Conservation (phyloP, 495 filamentous ascomycete genomes). For the Aspergillus taichungensis region DNA sequence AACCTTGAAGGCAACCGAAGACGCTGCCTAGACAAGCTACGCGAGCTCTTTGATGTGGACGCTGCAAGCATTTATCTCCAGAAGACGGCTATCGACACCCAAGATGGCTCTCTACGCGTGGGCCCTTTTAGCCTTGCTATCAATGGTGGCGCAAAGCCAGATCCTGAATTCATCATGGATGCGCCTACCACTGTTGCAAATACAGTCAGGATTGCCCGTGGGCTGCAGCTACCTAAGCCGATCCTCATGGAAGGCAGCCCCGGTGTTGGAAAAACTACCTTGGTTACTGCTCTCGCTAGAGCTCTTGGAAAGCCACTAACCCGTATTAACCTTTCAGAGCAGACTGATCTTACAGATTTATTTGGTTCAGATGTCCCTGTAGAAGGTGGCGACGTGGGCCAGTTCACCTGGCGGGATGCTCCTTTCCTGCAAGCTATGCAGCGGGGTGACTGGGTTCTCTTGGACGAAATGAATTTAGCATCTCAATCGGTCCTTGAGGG, state of each 20-base stretch:
- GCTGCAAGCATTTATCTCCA: conserved; percentile 53
- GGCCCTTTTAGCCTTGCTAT: conserved; percentile 65
- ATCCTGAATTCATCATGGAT: conserved; percentile 65
- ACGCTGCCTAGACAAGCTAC: conserved; percentile 63
- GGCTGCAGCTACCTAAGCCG: conserved; percentile 81
- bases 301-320: conserved; percentile 73
- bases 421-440: conserved; percentile 96
- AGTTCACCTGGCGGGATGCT: conserved; percentile 91
- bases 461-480: conserved; percentile 98
- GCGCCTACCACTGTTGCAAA: conserved; percentile 87
- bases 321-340: conserved; percentile 93
- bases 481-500: conserved; percentile 97
- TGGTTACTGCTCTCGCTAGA: conserved; percentile 74
- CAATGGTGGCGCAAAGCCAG: conserved; percentile 33
- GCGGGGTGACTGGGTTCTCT: conserved; percentile 84
- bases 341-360: conserved; percentile 93
- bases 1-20: conserved; percentile 53
- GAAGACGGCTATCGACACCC: conserved; percentile 38
- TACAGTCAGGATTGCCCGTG: conserved; percentile 79
- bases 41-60: conserved; percentile 55
- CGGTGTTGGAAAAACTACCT: conserved; percentile 93
- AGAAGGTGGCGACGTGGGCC: conserved; percentile 76
- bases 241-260: conserved; percentile 93
- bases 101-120: conserved; percentile 45
- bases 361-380: conserved; percentile 96